These are phyloP conservation scores for Psilocybe cyanescens DNA, from an alignment of 768 basidiomycete genomes.

Conservation along the genomic window DNA sequence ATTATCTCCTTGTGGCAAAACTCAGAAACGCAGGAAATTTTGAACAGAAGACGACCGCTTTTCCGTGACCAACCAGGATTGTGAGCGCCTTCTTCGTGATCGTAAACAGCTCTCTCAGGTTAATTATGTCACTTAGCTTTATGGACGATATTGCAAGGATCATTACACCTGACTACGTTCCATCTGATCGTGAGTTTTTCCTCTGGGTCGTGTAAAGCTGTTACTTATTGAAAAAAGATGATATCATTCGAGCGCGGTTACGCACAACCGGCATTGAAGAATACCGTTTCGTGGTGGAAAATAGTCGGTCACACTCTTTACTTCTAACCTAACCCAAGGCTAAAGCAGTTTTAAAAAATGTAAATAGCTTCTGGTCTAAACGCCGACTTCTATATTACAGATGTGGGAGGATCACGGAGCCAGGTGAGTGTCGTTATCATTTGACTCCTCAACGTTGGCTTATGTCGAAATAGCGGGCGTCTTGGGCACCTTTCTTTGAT, in stretches of 20 bases:
- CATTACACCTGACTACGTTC: constrained; percentile 55
- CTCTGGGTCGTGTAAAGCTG: background rate
- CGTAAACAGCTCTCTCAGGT: background rate
- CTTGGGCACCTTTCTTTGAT: constrained; percentile 82
- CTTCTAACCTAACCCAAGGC: background rate
- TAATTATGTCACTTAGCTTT: constrained; percentile 49
- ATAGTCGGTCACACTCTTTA: constrained; percentile 37
- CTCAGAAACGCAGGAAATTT: constrained; percentile 49
- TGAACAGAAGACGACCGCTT: constrained; percentile 52
- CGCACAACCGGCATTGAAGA: constrained; percentile 78
- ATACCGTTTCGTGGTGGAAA: constrained; percentile 63
- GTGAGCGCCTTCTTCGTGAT: constrained; percentile 43
- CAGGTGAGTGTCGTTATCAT: constrained; percentile 32
- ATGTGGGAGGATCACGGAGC: constrained; percentile 68
- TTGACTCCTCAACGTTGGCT: background rate
- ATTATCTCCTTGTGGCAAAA: constrained; percentile 69
- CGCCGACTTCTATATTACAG: constrained; percentile 69
- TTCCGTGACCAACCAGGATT: constrained; percentile 71
- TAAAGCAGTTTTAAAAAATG: background rate
- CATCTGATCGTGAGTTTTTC: constrained; percentile 59
- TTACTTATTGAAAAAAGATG: constrained; percentile 39
- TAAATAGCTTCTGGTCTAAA: constrained; percentile 37
- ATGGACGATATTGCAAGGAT: constrained; percentile 71
- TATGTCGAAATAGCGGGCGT: constrained; percentile 45
- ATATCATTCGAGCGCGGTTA: constrained; percentile 76